These are phyloP conservation scores for Sutorius eximius DNA, from an alignment of 1,284 basidiomycete genomes.

Conservation along the genomic window DNA sequence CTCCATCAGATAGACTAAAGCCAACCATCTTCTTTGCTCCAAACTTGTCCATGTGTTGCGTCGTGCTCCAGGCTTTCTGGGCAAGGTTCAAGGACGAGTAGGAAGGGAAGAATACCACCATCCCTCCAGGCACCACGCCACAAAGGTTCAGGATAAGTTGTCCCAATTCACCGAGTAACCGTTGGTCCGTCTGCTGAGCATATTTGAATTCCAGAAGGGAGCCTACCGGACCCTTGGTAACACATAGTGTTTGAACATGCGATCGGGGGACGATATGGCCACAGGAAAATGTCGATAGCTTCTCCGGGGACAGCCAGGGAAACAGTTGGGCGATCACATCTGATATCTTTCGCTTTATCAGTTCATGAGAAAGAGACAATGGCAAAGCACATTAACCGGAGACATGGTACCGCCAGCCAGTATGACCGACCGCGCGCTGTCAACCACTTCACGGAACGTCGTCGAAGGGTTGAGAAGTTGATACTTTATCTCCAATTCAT, in stretches of 20 bases:
- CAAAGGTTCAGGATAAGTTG: slow-evolving; percentile 79
- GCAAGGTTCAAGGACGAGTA: slow-evolving; percentile 81
- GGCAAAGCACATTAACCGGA: slow-evolving; percentile 56
- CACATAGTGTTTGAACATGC: slow-evolving; percentile 79
- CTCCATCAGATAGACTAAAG: not conserved
- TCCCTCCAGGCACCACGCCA: slow-evolving; percentile 79
- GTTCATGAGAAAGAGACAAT: not conserved
- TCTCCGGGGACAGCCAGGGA: slow-evolving; percentile 58
- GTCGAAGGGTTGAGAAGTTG: slow-evolving; percentile 94
- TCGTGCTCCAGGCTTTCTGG: slow-evolving; percentile 66
- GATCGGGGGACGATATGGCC: slow-evolving; percentile 87
- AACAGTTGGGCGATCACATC: slow-evolving; percentile 88
- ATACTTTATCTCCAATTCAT: slow-evolving; percentile 77
- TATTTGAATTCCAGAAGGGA: slow-evolving; percentile 83
- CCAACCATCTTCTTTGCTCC: slow-evolving; percentile 68
- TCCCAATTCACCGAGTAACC: slow-evolving; percentile 80
- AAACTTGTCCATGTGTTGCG: slow-evolving; percentile 63
- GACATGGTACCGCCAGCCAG: slow-evolving; percentile 98
- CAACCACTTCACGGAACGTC: slow-evolving; percentile 80
- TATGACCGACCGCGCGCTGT: slow-evolving; percentile 79
- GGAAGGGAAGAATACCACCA: slow-evolving; percentile 94
- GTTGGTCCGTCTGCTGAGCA: slow-evolving; percentile 68
- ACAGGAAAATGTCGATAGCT: slow-evolving; percentile 83
- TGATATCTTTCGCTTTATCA: slow-evolving; percentile 63
- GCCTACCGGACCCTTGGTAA: slow-evolving; percentile 78